These are phyloP conservation scores for Vitis cinerea DNA, from an alignment of 164 flowering plant genomes.

Conservation along the genomic window DNA sequence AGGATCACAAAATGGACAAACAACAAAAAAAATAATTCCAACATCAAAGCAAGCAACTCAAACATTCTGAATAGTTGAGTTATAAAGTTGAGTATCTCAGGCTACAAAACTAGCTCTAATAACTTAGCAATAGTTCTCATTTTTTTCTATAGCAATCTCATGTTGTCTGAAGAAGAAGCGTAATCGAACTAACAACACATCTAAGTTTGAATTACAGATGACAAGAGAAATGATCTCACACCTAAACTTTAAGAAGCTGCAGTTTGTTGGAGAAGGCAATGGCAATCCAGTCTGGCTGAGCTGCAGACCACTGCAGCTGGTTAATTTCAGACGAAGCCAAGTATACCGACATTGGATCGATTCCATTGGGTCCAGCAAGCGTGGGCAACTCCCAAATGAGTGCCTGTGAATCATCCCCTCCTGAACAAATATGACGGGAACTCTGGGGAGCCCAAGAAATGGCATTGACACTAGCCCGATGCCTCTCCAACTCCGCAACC, in stretches of 20 bases:
- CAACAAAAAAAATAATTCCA: too few relatives aligned
- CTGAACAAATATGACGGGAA: slow-evolving; percentile 66
- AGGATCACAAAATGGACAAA: too few relatives aligned
- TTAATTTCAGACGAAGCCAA: slow-evolving; percentile 73
- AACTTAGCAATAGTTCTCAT: too few relatives aligned
- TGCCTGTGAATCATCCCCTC: slow-evolving; percentile 82
- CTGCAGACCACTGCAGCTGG: slow-evolving; percentile 82
- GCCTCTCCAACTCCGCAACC: slow-evolving; percentile 83
- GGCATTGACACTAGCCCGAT: slow-evolving; percentile 72
- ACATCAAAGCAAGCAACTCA: too few relatives aligned
- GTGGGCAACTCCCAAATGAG: slow-evolving; percentile 86
- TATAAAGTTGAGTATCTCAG: too few relatives aligned
- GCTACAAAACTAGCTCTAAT: too few relatives aligned
- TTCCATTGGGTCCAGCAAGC: slow-evolving; percentile 65
- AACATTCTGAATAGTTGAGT: too few relatives aligned
- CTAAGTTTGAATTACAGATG: not conserved
- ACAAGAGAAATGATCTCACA: slow-evolving; percentile 1
- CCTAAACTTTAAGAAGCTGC: slow-evolving; percentile 85
- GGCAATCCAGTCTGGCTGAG: slow-evolving; percentile 85
- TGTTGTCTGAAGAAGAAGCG: too few relatives aligned
- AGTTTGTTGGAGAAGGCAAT: slow-evolving; percentile 67
- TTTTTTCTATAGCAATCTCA: too few relatives aligned
- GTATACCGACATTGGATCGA: slow-evolving; percentile 74
- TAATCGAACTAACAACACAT: too few relatives aligned
- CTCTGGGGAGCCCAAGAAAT: slow-evolving; percentile 91